Base-by-base conservation (phyloP, 352 stramenopile species). In the Blastocystis sp. region DNA sequence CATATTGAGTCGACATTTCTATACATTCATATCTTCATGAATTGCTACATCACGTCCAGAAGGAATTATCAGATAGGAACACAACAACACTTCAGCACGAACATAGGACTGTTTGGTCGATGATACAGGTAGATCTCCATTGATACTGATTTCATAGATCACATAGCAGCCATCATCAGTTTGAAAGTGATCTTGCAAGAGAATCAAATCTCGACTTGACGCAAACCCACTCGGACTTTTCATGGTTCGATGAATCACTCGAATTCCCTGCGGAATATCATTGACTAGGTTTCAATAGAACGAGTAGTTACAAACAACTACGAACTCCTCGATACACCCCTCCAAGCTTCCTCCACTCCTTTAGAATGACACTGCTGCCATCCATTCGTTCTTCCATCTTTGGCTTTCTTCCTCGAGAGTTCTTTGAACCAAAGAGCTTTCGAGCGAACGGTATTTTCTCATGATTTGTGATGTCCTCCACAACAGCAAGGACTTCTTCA, bases 101-200 rank as follows among this genome's bases (percentile, higher is more conserved):
- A 83, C 46, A 63, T 83, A 83, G 1, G 21, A 27, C 14, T 61
- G 19, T 29, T 49, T 65, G 7, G 49, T 56, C 11, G 71, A 52
- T 9, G 49, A 51, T 24, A n/a, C 16, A 11, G 71, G 71, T 7
- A 42, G 24, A 9, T 83, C 71, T 27, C 71, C 71, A 43, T 83
- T 83, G 32, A 83, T 56, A 27, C 71, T 83, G n/a, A 83, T 43
- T 66, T 83, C 71, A 63, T 83, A 83, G n/a, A 83, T 83, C 14
- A 83, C 71, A 27, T 83, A 83, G 27, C 71, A 83, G 7, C 71
- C 71, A 29, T 83, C 71, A 21, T 83, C 71, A 2, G 71, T 83
- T 14, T 49, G 49, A 24, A 35, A 83, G 71, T 83, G 71, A 43
- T 83, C 71, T 43, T 83, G 71, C 29, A 83, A 43, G 12, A 83